Conservation (phyloP, 192 early-diverging fungal species). For the Spizellomyces sp. region DNA sequence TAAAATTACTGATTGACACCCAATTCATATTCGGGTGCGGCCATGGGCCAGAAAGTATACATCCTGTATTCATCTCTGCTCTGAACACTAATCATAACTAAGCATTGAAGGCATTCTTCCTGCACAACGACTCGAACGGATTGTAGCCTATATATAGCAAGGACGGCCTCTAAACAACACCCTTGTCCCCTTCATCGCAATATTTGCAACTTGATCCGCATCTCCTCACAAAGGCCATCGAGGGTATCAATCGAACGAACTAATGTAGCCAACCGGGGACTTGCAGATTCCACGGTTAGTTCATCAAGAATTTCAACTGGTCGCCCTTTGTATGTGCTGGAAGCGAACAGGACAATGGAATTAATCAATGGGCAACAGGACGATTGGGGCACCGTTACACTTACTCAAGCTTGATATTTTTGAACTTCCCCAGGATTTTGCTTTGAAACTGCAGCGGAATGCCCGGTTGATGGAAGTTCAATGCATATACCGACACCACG, state of each 20-base stretch:
- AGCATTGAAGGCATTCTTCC: too few species aligned
- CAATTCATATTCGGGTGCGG: too few species aligned
- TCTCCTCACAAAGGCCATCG: slow-evolving; percentile 25
- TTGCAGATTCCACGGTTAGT: slow-evolving; percentile 26
- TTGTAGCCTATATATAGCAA: too few species aligned
- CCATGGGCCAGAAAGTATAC: too few species aligned
- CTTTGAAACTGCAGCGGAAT: slow-evolving; percentile 46
- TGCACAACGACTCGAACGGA: too few species aligned
- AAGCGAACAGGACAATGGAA: neutral
- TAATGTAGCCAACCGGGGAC: slow-evolving; percentile 22
- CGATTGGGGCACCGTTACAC: neutral
- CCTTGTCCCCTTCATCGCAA: neutral
- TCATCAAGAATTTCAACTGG: slow-evolving; percentile 38
- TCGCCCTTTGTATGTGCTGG: slow-evolving; percentile 37
- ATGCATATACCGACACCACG: slow-evolving; percentile 30
- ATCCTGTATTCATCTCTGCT: too few species aligned
- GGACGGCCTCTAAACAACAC: too few species aligned
- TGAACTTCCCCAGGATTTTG: slow-evolving; percentile 43
- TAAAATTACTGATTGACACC: too few species aligned
- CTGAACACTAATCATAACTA: too few species aligned
- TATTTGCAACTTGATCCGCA: slow-evolving; percentile 21
- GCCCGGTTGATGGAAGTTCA: slow-evolving; percentile 39
- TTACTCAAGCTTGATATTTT: slow-evolving; percentile 41
- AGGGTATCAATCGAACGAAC: slow-evolving; percentile 14
- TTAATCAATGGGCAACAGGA: neutral